A percentile compares a stretch with the other conserved stretches of the same genome.
Evolutionary conservation across 306 rosid genomes (phyloP).

Genomic region (Chamaecrista fasciculata): DNA sequence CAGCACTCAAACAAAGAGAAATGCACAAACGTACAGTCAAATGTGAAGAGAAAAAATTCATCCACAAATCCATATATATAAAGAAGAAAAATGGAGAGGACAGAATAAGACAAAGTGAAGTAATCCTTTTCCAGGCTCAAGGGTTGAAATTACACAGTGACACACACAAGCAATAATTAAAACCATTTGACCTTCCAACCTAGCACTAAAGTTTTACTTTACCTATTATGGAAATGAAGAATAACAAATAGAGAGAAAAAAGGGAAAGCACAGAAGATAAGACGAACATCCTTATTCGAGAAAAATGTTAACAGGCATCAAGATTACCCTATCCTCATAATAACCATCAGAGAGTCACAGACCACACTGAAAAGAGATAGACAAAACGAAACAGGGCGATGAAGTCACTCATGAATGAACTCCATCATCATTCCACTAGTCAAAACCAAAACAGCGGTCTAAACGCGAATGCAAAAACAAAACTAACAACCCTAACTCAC

Average conservation of each 20-base stretch:
- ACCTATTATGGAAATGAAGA: too few relatives aligned
- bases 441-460: constrained; percentile 18
- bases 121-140: neutral
- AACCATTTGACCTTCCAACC: neutral
- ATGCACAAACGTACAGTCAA: neutral
- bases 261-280: neutral
- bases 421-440: neutral
- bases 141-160: neutral
- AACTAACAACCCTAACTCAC: neutral
- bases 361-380: neutral
- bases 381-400: neutral
- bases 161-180: neutral
- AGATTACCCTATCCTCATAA: neutral
- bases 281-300: neutral
- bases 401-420: neutral
- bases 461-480: neutral
- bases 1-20: neutral
- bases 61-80: neutral
- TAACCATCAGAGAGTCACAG: too few relatives aligned
- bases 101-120: neutral
- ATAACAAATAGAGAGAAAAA: neutral
- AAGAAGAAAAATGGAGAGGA: neutral
- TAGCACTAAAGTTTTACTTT: neutral
- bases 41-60: neutral
- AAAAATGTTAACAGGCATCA: neutral